Percentiles rank a stretch among this genome's conserved stretches.
Conservation (phyloP, 2,329 filamentous ascomycete species). For the Juglanconis sp. region DNA sequence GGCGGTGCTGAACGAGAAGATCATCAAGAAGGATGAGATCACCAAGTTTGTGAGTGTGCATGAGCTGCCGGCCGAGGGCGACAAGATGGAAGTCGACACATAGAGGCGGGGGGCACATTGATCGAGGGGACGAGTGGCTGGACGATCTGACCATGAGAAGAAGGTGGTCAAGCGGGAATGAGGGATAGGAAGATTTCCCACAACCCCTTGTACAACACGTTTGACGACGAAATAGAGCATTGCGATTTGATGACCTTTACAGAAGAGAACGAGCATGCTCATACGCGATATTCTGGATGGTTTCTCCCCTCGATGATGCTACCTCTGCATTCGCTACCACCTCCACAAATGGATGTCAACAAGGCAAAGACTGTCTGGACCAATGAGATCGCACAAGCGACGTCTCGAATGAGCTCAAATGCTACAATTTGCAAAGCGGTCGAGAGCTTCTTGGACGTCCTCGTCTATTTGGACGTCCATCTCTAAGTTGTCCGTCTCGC, state of each 20-base stretch:
- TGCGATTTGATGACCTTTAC: slow-evolving; percentile 9
- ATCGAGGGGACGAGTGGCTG: neutral
- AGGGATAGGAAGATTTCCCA: neutral
- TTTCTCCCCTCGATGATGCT: too few relatives aligned
- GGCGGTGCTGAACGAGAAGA: slow-evolving; percentile 90
- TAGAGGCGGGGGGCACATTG: slow-evolving; percentile 29
- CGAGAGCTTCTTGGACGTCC: too few relatives aligned
- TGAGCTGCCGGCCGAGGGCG: slow-evolving; percentile 70
- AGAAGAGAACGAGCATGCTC: neutral
- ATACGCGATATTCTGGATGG: too few relatives aligned
- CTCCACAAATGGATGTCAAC: too few relatives aligned
- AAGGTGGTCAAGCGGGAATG: neutral
- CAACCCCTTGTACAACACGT: slow-evolving; percentile 15
- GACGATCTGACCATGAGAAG: neutral
- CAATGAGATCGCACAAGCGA: too few relatives aligned
- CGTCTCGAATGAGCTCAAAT: too few relatives aligned
- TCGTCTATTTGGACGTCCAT: too few relatives aligned
- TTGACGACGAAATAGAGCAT: slow-evolving; percentile 16
- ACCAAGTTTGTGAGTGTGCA: slow-evolving; percentile 91
- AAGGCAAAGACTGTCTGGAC: too few relatives aligned
- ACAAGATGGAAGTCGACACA: slow-evolving; percentile 67
- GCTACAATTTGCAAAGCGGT: too few relatives aligned
- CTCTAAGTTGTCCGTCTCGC: too few relatives aligned
- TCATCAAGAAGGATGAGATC: slow-evolving; percentile 91
- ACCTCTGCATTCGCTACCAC: too few relatives aligned